These are phyloP conservation scores for Mycena vulgaris DNA, from an alignment of 768 basidiomycete species.

Conservation along the genomic window DNA sequence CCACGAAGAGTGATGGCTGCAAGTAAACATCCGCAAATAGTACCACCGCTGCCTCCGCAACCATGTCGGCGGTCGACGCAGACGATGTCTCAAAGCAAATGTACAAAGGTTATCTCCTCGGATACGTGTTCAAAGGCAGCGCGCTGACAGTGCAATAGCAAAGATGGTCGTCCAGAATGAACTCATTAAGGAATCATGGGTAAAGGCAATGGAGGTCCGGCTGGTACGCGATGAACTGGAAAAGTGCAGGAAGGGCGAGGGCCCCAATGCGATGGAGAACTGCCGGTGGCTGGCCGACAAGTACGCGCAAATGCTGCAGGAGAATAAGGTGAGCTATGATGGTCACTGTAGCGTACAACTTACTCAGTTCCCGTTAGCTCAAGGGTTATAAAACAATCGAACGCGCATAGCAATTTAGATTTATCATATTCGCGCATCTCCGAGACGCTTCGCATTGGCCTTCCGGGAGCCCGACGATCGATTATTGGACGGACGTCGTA, in stretches of 20 bases:
- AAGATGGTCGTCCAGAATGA: constrained; percentile 80
- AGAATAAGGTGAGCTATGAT: constrained; percentile 79
- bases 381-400: constrained; percentile 78
- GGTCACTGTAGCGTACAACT: neutral
- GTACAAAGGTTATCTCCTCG: constrained; percentile 25
- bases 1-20: neutral
- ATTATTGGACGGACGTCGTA: no score
- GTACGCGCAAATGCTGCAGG: constrained; percentile 83
- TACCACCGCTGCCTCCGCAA: neutral
- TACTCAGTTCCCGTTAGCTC: constrained; percentile 57
- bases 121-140: neutral
- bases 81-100: constrained; percentile 33
- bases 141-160: constrained; percentile 54
- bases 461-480: neutral
- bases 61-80: constrained; percentile 32
- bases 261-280: constrained; percentile 92
- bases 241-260: constrained; percentile 92
- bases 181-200: constrained; percentile 92
- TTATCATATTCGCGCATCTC: neutral
- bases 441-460: neutral
- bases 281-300: constrained; percentile 90
- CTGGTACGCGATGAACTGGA: constrained; percentile 90
- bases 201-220: constrained; percentile 93
- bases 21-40: neutral
- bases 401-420: constrained; percentile 18